Evolutionary conservation across 2,329 filamentous ascomycete species (phyloP).

Genomic region (Sporothrix mexicana): DNA sequence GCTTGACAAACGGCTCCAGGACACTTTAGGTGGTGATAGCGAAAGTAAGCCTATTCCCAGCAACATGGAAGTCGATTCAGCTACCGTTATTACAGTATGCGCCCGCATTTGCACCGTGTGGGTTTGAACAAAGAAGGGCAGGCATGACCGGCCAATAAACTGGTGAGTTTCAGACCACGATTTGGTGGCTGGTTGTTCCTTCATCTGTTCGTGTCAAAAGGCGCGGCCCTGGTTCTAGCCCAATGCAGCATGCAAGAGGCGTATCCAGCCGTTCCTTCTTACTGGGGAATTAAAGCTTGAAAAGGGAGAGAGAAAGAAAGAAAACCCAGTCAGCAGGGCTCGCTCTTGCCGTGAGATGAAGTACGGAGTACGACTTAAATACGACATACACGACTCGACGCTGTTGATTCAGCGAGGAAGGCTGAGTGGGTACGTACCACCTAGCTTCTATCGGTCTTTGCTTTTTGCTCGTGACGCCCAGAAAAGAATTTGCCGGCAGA

Average conservation of each 20-base stretch:
- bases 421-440: slow-evolving; percentile 9
- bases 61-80: background rate
- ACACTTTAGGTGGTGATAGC: background rate
- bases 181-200: slow-evolving; percentile 12
- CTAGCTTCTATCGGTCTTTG: background rate
- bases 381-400: slow-evolving; percentile 14
- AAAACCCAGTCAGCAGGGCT: background rate
- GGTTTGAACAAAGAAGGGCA: background rate
- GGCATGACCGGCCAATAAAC: background rate
- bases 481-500: slow-evolving; percentile 26
- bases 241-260: slow-evolving; percentile 10
- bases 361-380: too few species aligned
- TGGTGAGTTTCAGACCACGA: slow-evolving; percentile 21
- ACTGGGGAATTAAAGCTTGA: background rate
- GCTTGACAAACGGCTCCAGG: background rate
- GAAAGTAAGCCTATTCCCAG: background rate
- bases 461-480: background rate
- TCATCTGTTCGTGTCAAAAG: slow-evolving; percentile 28
- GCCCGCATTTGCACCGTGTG: slow-evolving; percentile 2
- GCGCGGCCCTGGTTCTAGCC: slow-evolving; percentile 7
- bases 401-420: background rate
- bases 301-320: background rate
- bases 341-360: background rate
- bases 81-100: slow-evolving; percentile 12
- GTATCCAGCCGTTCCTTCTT: background rate